Evolutionary conservation across 2,329 filamentous ascomycete genomes (phyloP).

Genomic region (Fusarium chuoi): DNA sequence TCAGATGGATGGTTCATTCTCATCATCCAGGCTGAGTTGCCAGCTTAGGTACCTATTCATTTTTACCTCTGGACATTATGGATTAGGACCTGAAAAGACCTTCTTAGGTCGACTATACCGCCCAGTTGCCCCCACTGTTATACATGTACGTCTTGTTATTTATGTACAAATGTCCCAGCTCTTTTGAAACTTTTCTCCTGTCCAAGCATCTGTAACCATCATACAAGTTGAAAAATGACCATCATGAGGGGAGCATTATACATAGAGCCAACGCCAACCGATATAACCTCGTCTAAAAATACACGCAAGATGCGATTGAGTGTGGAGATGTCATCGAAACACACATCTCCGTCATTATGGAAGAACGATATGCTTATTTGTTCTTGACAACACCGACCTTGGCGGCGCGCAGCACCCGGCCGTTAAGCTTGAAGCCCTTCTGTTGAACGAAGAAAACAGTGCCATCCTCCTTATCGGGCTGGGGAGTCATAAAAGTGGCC

Average conservation of each 20-base stretch:
- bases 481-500: conserved; percentile 92
- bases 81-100: conserved; percentile 10
- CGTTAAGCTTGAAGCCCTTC: conserved; percentile 96
- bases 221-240: conserved; percentile 36
- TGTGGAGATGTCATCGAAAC: conserved; percentile 6
- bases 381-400: conserved; percentile 98
- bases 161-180: conserved; percentile 40
- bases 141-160: conserved; percentile 39
- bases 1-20: background rate
- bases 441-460: conserved; percentile 92
- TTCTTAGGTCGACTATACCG: conserved; percentile 1
- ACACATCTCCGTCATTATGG: conserved; percentile 15
- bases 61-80: background rate
- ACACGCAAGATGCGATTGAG: conserved; percentile 44
- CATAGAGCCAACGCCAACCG: conserved; percentile 52
- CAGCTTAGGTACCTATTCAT: conserved; percentile 16
- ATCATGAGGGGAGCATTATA: conserved; percentile 61
- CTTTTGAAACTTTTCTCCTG: conserved; percentile 32
- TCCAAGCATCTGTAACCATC: conserved; percentile 36
- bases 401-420: conserved; percentile 86
- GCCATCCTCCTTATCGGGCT: conserved; percentile 88
- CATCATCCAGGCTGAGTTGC: conserved; percentile 5
- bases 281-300: conserved; percentile 46
- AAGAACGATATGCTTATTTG: conserved; percentile 50
- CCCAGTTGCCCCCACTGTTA: conserved; percentile 26